A percentile compares a stretch with the other conserved stretches of the same genome.
These are phyloP conservation scores for Apiospora marii DNA, from an alignment of 2,329 filamentous ascomycete genomes.

Conservation along the genomic window DNA sequence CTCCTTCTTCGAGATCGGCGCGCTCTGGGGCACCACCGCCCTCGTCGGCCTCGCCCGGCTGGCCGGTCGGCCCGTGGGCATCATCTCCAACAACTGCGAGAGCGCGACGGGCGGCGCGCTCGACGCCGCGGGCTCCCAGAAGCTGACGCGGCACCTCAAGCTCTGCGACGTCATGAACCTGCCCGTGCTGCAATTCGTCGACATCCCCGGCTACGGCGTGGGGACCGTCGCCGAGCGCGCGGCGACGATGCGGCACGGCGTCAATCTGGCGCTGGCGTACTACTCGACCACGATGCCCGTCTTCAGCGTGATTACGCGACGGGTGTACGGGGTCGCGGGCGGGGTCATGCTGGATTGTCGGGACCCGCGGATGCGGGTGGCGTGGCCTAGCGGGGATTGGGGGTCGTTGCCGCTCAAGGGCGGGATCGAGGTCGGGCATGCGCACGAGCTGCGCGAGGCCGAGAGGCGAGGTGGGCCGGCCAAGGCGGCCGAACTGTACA, in stretches of 20 bases:
- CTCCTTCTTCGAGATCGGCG: conserved; percentile 71
- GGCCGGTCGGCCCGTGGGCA: conserved; percentile 63
- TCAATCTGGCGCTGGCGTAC: conserved; percentile 67
- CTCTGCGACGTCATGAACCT: conserved; percentile 72
- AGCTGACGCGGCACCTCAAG: conserved; percentile 66
- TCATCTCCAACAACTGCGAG: conserved; percentile 68
- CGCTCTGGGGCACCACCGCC: conserved; percentile 67
- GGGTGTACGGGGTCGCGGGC: conserved; percentile 69
- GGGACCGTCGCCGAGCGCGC: conserved; percentile 68
- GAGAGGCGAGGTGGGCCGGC: conserved; percentile 39
- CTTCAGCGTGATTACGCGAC: conserved; percentile 68
- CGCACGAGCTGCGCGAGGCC: conserved; percentile 62
- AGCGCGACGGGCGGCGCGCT: conserved; percentile 68
- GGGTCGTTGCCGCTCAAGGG: conserved; percentile 68
- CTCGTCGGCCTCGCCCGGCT: conserved; percentile 68
- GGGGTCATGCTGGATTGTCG: conserved; percentile 70
- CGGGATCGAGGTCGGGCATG: conserved; percentile 70
- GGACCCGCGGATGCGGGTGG: conserved; percentile 66
- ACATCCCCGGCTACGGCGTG: conserved; percentile 69
- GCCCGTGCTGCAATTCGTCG: conserved; percentile 69
- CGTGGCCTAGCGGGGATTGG: conserved; percentile 71
- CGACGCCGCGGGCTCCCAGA: conserved; percentile 67
- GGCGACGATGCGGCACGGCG: conserved; percentile 71
- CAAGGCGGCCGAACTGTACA: conserved; percentile 58
- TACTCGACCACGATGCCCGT: conserved; percentile 69